Base-by-base conservation (phyloP, 148 eudicot species). In the Camellia sinensis region DNA sequence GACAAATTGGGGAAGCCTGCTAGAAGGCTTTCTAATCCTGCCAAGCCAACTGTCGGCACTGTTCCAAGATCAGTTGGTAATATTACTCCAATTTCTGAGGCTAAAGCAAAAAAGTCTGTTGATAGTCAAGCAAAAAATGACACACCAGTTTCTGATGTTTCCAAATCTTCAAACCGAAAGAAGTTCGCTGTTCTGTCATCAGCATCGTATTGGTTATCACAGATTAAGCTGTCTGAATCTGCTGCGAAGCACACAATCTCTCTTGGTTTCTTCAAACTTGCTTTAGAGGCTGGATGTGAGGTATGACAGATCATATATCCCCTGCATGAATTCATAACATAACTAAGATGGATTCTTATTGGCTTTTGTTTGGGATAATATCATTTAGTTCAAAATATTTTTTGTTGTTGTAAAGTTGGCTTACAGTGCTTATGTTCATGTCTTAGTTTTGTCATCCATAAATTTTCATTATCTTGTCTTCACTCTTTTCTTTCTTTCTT, bases 211-310 rank as follows among this genome's bases (percentile, higher is more conserved):
- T 95, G 98, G 98, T 89, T 93, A 41, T 83, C 91, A 66, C 98
- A 93, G 83, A 93, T 95, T 80, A 91, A 93, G 89, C 92, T 90
- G 29, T 91, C 98, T n/a, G 98, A 93, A 87, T 82, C 96, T 79
- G 92, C 93, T 86, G 89, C 88, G 12, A 93, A 93, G 80, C 98
- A 95, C 81, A 81, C 85, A 1, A 71, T 95, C 73, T 95, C 98
- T 15, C 90, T 95, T 72, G 97, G 92, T 22, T 92, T 95, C 85
- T 95, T 95, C 84, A 95, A 89, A 86, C 98, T 95, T 81, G 98
- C 98, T 44, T 61, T 91, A 14, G 97, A 95, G 72, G 96, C 97
- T 40, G 89, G 90, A 77, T 88, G 94, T 71, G 91, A 93, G 97
- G 98, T 93, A 91, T 71, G 79, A 14, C 4, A 54, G 19, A 71